A percentile compares a stretch with the other conserved stretches of the same genome.
Conservation (phyloP, 495 filamentous ascomycete genomes). For the Parathielavia hyrcaniae region DNA sequence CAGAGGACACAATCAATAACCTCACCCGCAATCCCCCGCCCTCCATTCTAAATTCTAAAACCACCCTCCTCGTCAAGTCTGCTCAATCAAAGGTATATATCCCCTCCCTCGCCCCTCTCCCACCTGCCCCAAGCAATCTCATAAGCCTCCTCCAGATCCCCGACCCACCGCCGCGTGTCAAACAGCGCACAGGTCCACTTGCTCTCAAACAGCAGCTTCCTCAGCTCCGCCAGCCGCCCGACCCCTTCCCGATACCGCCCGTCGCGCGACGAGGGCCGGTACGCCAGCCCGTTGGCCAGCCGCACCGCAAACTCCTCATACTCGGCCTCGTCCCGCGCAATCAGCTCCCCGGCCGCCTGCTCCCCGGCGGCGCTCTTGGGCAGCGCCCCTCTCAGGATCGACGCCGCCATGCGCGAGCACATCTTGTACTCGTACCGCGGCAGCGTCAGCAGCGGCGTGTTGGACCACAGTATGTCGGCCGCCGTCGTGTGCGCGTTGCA, state of each 20-base stretch:
- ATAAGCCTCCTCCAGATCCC: slow-evolving; percentile 84
- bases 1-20: background rate
- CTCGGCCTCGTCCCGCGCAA: slow-evolving; percentile 66
- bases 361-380: slow-evolving; percentile 61
- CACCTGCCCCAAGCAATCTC: slow-evolving; percentile 80
- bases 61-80: background rate
- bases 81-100: slow-evolving; percentile 61
- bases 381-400: slow-evolving; percentile 82
- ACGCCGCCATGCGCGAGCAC: slow-evolving; percentile 96
- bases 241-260: slow-evolving; percentile 46
- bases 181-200: slow-evolving; percentile 82
- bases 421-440: slow-evolving; percentile 97
- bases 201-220: slow-evolving; percentile 71
- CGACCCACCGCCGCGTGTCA: slow-evolving; percentile 88
- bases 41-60: background rate
- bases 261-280: slow-evolving; percentile 33
- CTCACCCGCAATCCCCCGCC: background rate
- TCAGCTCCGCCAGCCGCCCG: slow-evolving; percentile 67
- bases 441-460: slow-evolving; percentile 87
- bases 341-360: slow-evolving; percentile 66
- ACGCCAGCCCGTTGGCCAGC: slow-evolving; percentile 62
- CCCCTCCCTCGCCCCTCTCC: slow-evolving; percentile 80
- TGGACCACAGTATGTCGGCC: slow-evolving; percentile 92
- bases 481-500: slow-evolving; percentile 98
- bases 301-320: slow-evolving; percentile 78